These are phyloP conservation scores for Takashimella tepidaria DNA, from an alignment of 1,284 basidiomycete genomes.

Conservation along the genomic window DNA sequence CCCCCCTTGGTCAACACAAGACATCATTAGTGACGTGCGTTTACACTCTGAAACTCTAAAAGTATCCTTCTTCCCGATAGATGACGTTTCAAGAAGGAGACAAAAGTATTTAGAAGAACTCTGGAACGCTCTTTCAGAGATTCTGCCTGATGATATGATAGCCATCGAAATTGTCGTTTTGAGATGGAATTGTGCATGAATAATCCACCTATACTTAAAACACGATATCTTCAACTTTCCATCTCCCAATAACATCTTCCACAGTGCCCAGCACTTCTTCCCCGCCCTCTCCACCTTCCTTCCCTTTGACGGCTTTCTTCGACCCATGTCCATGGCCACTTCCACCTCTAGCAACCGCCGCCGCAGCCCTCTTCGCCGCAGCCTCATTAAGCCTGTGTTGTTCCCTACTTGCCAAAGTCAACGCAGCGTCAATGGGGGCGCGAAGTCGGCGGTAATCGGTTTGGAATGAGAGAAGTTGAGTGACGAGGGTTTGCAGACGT, in stretches of 20 bases:
- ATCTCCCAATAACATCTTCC: background rate
- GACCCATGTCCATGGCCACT: no score
- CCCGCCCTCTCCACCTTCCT: background rate
- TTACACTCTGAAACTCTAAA: no score
- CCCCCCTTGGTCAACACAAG: no score
- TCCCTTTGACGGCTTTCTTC: background rate
- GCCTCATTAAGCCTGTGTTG: constrained; percentile 11
- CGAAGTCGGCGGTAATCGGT: constrained; percentile 35
- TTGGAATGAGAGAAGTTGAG: constrained; percentile 37
- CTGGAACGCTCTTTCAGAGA: no score
- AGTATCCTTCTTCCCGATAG: no score
- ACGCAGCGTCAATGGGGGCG: constrained; percentile 42
- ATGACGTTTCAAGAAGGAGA: no score
- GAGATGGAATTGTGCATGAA: no score
- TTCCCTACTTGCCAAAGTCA: constrained; percentile 33
- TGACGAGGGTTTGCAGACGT: constrained; percentile 26
- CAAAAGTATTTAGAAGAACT: no score
- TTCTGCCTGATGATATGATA: no score
- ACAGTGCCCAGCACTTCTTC: background rate
- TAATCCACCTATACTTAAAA: no score
- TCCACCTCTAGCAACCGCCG: background rate
- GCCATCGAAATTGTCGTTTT: no score
- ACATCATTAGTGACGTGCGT: no score
- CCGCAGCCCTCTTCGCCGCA: background rate
- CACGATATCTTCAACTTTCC: background rate